Evolutionary conservation across 2,329 filamentous ascomycete species (phyloP), one percentile per base, ranked within the genome.

Genomic region (Alternaria hordeiaustralica): DNA sequence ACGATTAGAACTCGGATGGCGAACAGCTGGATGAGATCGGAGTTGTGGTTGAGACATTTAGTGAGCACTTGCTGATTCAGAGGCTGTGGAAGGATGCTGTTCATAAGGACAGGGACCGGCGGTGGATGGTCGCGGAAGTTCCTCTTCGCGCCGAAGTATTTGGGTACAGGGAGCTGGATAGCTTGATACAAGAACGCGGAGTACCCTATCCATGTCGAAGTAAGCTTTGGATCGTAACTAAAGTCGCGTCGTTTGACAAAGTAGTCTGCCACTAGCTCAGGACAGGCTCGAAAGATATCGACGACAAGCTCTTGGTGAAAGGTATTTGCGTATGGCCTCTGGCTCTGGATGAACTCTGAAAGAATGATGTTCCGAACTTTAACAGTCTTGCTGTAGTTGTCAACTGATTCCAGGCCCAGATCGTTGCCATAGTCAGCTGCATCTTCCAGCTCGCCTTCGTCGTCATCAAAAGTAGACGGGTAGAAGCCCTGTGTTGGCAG

Each of bases 201-300:
- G 76, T 96, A 97, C 45, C 95, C 94, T 70, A 98, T 92, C 96
- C 96, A 99, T 0, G 94, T 96, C 47, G 94, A 90, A 4, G 94
- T 96, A 6, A 96, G 85, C 75, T 97, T 98, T 0, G 96, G 94
- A 45, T 98, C 94, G 66, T 97, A 93, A 0, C 90, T 88, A 73
- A 98, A 96, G 58, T 75, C 76, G 23, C 90, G 88, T 75, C 93
- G 94, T 75, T 88, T 90, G 46, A 89, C 85, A 75, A 97, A 98
- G 78, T 96, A 99, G 73, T 94, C 90, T 46, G 93, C 91, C 2
- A 97, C 88, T 4, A 98, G 85, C 79, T 98, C 96, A 1, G 96
- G 95, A 0, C 91, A 92, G 8, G 88, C 88, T 65, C 85, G 86
- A 75, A 99, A 97, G 33, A 97, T 93, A 4, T 90, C 86, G 5